Evolutionary conservation across 805 yeast species (phyloP).

Genomic region (Kazachstania taianensis): DNA sequence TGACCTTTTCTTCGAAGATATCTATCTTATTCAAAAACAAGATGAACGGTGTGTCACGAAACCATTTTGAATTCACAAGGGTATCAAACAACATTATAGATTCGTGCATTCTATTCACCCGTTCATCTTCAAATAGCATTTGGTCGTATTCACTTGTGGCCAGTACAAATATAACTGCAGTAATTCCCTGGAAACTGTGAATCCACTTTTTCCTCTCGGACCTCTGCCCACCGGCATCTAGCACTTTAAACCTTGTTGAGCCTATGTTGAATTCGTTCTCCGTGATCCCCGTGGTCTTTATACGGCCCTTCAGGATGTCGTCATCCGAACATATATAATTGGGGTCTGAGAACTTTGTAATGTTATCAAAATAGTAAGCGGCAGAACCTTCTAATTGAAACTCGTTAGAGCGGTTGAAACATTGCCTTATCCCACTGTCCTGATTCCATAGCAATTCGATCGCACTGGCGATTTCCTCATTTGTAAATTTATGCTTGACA

Average conservation of each 20-base stretch:
- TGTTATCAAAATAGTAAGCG: slow-evolving; percentile 66
- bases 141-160: slow-evolving; percentile 93
- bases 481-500: slow-evolving; percentile 15
- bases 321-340: slow-evolving; percentile 63
- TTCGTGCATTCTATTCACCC: slow-evolving; percentile 86
- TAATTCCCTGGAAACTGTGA: slow-evolving; percentile 84
- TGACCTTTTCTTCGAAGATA: slow-evolving; percentile 61
- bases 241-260: slow-evolving; percentile 56
- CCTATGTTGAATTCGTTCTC: slow-evolving; percentile 71
- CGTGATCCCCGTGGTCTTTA: slow-evolving; percentile 92
- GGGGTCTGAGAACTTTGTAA: slow-evolving; percentile 52
- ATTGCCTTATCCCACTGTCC: slow-evolving; percentile 56
- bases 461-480: slow-evolving; percentile 60
- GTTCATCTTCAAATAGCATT: slow-evolving; percentile 77
- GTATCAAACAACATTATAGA: slow-evolving; percentile 76
- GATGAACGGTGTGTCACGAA: slow-evolving; percentile 75
- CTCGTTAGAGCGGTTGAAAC: slow-evolving; percentile 53
- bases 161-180: slow-evolving; percentile 77
- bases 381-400: slow-evolving; percentile 84
- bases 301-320: slow-evolving; percentile 82
- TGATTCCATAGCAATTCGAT: slow-evolving; percentile 57
- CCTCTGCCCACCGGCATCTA: slow-evolving; percentile 96
- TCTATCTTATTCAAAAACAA: slow-evolving; percentile 85
- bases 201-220: slow-evolving; percentile 90
- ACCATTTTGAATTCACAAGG: slow-evolving; percentile 78